Evolutionary conservation across 139 green algal species (phyloP).

Genomic region (Bryopsis sp.): DNA sequence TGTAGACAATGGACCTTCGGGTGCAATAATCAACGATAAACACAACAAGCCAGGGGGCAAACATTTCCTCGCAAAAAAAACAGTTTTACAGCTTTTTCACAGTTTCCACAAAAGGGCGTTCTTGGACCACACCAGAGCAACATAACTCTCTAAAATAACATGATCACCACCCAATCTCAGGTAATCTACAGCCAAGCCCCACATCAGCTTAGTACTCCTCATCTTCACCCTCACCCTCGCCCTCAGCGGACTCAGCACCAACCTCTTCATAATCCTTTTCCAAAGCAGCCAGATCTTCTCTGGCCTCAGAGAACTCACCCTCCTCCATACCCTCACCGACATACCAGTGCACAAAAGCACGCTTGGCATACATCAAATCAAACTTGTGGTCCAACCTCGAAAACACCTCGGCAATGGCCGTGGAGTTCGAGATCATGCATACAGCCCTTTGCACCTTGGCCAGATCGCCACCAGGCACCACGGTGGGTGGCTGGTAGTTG

Average conservation of each 20-base stretch:
- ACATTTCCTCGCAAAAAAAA: no score
- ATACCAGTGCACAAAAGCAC: slow-evolving; percentile 99
- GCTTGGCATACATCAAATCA: slow-evolving; percentile 99
- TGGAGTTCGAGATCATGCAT: slow-evolving; percentile 99
- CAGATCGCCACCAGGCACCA: slow-evolving; percentile 93
- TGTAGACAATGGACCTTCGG: no score
- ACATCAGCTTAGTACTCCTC: slow-evolving; percentile 66
- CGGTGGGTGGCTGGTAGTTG: slow-evolving; percentile 99
- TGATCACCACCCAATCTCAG: no score
- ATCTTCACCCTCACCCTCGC: slow-evolving; percentile 48
- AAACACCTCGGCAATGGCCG: slow-evolving; percentile 97
- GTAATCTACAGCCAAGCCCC: no score
- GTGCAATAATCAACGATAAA: no score
- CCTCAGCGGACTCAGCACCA: slow-evolving; percentile 79
- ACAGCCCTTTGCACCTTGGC: slow-evolving; percentile 99
- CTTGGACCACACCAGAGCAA: no score
- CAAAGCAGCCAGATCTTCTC: slow-evolving; percentile 94
- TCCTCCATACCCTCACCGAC: slow-evolving; percentile 98
- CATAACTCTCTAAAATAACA: no score
- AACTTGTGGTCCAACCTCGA: slow-evolving; percentile 99
- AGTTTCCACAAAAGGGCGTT: no score
- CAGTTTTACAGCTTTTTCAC: no score
- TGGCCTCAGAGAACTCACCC: slow-evolving; percentile 77
- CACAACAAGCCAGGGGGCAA: no score
- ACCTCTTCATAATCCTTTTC: slow-evolving; percentile 99